A percentile compares a stretch with the other conserved stretches of the same genome.
Conservation (phyloP, 345 rosid species). For the Trapa bicornis region DNA sequence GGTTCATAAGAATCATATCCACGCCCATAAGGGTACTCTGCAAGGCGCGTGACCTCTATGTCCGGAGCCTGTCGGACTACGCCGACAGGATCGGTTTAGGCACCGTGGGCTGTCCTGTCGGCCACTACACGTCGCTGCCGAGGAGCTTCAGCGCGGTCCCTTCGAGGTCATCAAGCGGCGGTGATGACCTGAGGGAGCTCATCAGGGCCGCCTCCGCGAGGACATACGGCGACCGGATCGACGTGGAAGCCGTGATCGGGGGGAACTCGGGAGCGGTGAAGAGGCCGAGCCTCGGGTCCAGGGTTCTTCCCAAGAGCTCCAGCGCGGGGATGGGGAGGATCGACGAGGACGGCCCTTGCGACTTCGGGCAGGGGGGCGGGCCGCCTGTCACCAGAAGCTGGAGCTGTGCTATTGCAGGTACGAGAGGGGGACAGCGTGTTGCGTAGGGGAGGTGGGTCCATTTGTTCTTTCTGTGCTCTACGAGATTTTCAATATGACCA, state of each 20-base stretch:
- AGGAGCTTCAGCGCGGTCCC: conserved; percentile 34
- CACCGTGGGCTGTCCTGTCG: conserved; percentile 23
- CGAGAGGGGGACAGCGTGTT: not conserved
- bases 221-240: conserved; percentile 11
- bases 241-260: conserved; percentile 3
- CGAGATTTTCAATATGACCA: no score
- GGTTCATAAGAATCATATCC: conserved; percentile 6
- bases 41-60: conserved; percentile 44
- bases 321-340: conserved; percentile 51
- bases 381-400: conserved; percentile 26
- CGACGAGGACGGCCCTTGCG: conserved; percentile 51
- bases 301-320: conserved; percentile 23
- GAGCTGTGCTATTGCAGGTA: conserved; percentile 22
- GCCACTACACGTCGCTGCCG: conserved; percentile 27
- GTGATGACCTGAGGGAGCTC: conserved; percentile 30
- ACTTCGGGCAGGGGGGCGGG: conserved; percentile 20
- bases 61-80: conserved; percentile 36
- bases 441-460: not conserved
- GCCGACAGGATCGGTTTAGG: conserved; percentile 29
- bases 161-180: conserved; percentile 15
- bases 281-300: not conserved
- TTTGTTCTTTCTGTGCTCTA: no score
- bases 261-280: not conserved
- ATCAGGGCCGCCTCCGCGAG: conserved; percentile 32
- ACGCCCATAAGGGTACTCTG: conserved; percentile 26